Evolutionary conservation across 1,139 yeast genomes (phyloP), one percentile per base, ranked within the genome.

Genomic region (Yamadazyma atmosphaerica): DNA sequence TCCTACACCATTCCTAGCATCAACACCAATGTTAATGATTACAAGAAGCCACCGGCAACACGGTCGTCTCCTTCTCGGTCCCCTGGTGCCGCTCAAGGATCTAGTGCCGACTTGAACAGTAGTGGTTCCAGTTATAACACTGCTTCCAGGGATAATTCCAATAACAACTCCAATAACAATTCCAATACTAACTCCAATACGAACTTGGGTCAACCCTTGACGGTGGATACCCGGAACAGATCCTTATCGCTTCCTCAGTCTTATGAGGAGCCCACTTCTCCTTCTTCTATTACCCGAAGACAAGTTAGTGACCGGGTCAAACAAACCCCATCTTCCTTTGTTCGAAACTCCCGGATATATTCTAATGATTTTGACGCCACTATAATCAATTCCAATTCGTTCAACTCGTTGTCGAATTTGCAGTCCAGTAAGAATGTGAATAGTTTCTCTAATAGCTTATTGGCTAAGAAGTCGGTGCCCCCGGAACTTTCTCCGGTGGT

Each of bases 401-500:
- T 41, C 12, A 48, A 44, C 26, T 50, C 58, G 10, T 25, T 46
- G 13, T 40, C 18, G 23, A 31, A 41, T 33, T 23, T 44, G 13
- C 40, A 34, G 15, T 34, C 29, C 12, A 36, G 43, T 21, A 41
- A 35, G 16, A 47, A 47, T 33, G 45, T 36, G 11, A 48, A 44
- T 35, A 46, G 62, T 7, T 47, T 58, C 31, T 56, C 58, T 37
- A 55, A 52, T 39, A 30, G 39, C 7, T 35, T 47, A 23, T 37
- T 43, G 16, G 53, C 61, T 33, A 55, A 56, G 34, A 61, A 61
- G 32, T 51, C 50, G 23, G 57, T 70, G 19, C 65, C 74, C 1
- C 63, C 68, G 1, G 73, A 69, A 46, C 56, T 71, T 40, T 50
- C 62, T 24, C 76, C 77, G 2, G 56, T 72, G 17, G 66, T 70